Evolutionary conservation across 2,329 filamentous ascomycete genomes (phyloP).

Genomic region (Nothophaeocryptopus gaeumannii): DNA sequence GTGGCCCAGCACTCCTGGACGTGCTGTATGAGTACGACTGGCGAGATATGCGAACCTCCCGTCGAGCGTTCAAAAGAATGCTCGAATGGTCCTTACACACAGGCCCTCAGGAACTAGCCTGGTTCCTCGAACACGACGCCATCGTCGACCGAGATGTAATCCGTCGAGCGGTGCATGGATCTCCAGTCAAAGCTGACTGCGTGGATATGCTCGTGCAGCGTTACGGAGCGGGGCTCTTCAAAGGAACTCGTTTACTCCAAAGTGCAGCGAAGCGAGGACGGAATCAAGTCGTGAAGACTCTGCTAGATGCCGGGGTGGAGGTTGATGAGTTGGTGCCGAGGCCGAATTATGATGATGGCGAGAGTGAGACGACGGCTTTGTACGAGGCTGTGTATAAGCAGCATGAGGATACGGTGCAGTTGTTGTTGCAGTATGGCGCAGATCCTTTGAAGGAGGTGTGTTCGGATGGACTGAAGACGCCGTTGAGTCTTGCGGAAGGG

Average conservation of each 20-base stretch:
- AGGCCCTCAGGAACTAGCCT: constrained; percentile 13
- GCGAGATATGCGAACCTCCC: constrained; percentile 14
- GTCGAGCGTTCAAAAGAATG: constrained; percentile 14
- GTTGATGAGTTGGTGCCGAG: constrained; percentile 15
- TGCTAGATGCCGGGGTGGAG: constrained; percentile 14
- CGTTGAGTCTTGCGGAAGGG: constrained; percentile 15
- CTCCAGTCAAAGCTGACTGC: constrained; percentile 13
- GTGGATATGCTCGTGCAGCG: constrained; percentile 10
- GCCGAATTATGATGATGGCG: constrained; percentile 11
- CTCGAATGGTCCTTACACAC: constrained; percentile 18
- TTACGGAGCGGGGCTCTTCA: constrained; percentile 11
- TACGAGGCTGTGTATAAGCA: constrained; percentile 21
- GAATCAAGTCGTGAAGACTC: constrained; percentile 11
- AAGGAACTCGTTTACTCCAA: constrained; percentile 15
- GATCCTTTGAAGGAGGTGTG: constrained; percentile 14
- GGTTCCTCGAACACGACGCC: constrained; percentile 19
- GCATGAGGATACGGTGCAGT: constrained; percentile 12
- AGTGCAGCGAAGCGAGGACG: constrained; percentile 16
- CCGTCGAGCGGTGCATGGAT: constrained; percentile 5
- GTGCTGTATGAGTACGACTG: constrained; percentile 18
- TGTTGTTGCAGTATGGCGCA: constrained; percentile 14
- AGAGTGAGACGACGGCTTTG: constrained; percentile 14
- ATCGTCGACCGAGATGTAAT: constrained; percentile 12
- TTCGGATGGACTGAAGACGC: constrained; percentile 10
- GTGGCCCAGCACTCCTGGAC: constrained; percentile 12